Conservation (phyloP, 2,329 filamentous ascomycete genomes). For the Colletotrichum siamense region DNA sequence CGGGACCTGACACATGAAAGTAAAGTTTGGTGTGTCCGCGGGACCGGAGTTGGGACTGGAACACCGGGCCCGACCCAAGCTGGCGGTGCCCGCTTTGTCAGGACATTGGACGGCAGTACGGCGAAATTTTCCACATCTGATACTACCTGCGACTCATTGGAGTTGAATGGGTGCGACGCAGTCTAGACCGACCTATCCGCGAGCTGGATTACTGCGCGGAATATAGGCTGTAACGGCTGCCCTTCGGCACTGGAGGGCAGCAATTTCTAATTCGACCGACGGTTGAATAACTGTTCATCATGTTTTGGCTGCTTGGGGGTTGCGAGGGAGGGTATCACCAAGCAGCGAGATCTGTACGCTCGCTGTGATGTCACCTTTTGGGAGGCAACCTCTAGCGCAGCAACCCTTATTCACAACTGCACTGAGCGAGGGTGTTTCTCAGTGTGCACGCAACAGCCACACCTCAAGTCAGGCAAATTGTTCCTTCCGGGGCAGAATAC, state of each 20-base stretch:
- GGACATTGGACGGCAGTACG: background rate
- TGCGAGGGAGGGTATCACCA: background rate
- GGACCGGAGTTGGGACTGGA: background rate
- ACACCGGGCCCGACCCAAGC: background rate
- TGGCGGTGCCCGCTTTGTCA: background rate
- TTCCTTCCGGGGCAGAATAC: rapidly evolving
- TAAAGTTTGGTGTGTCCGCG: background rate
- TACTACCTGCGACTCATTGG: background rate
- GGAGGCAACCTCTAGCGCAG: background rate
- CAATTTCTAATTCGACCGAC: background rate
- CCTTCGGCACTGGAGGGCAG: background rate
- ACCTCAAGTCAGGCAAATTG: background rate
- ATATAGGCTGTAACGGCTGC: background rate
- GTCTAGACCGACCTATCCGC: background rate
- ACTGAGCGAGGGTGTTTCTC: rapidly evolving
- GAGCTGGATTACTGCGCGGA: background rate
- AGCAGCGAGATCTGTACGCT: rapidly evolving
- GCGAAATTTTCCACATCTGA: background rate
- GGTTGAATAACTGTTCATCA: background rate
- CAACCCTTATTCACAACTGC: background rate
- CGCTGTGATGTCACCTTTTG: rapidly evolving
- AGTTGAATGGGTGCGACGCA: background rate
- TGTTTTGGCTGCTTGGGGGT: background rate
- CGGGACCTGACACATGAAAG: background rate
- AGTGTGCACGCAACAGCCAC: rapidly evolving